phyloP scores from a whole-genome alignment of 495 filamentous ascomycete genomes.

The Neurospora sublineolata region DNA sequence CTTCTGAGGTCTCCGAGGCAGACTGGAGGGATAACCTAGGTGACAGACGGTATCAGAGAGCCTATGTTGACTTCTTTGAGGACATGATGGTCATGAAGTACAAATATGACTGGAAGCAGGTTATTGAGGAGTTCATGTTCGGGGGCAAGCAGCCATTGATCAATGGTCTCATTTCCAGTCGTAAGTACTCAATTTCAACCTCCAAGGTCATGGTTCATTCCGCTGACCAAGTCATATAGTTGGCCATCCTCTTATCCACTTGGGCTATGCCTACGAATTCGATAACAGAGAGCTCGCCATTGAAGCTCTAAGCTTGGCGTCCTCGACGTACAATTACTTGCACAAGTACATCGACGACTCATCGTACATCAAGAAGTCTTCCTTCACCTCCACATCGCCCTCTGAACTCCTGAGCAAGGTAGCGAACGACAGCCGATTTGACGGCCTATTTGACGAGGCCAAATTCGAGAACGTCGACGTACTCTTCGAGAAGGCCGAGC shows the following conservation, averaged over 20 bases:
- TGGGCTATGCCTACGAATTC: slow-evolving; percentile 80
- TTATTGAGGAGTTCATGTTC: slow-evolving; percentile 66
- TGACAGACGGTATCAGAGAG: slow-evolving; percentile 68
- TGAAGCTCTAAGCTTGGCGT: slow-evolving; percentile 63
- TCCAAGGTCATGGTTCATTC: background rate
- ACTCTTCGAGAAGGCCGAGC: slow-evolving; percentile 52
- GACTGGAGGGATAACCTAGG: slow-evolving; percentile 85
- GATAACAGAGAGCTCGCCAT: slow-evolving; percentile 68
- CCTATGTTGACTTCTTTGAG: slow-evolving; percentile 86
- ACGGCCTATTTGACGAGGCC: slow-evolving; percentile 46
- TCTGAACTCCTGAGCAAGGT: slow-evolving; percentile 58
- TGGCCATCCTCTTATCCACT: slow-evolving; percentile 78
- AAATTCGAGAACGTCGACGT: slow-evolving; percentile 52
- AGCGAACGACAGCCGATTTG: slow-evolving; percentile 39
- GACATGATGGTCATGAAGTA: slow-evolving; percentile 63
- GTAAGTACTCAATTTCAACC: slow-evolving; percentile 40
- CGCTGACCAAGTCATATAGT: slow-evolving; percentile 37
- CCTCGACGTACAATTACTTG: slow-evolving; percentile 59
- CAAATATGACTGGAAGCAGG: slow-evolving; percentile 72
- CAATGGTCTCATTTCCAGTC: slow-evolving; percentile 61
- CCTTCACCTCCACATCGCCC: slow-evolving; percentile 42
- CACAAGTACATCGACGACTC: slow-evolving; percentile 72
- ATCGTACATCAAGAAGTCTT: slow-evolving; percentile 47
- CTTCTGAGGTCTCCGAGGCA: slow-evolving; percentile 63
- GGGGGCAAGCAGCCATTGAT: slow-evolving; percentile 65